These are phyloP conservation scores for Suillus paluster DNA, from an alignment of 768 basidiomycete genomes.

Conservation along the genomic window DNA sequence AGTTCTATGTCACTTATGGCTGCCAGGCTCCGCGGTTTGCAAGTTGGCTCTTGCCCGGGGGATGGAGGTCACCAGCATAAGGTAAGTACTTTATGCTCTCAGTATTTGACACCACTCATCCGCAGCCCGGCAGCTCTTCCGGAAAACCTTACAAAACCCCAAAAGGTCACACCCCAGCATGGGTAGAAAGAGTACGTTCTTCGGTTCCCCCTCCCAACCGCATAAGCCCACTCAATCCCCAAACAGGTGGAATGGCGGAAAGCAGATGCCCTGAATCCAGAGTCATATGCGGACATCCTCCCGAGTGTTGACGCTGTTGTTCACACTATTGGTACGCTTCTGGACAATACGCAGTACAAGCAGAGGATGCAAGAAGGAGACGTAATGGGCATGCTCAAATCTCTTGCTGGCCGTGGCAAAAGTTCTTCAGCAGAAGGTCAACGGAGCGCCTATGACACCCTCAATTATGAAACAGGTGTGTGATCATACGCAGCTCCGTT, in stretches of 20 bases:
- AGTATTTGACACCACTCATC: not conserved
- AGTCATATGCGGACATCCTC: conserved; percentile 72
- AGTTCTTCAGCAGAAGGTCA: conserved; percentile 63
- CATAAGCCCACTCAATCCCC: conserved; percentile 9
- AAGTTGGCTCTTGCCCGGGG: conserved; percentile 84
- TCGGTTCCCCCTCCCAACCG: conserved; percentile 16
- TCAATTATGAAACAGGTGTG: conserved; percentile 93
- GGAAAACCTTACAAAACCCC: conserved; percentile 85
- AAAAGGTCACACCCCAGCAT: conserved; percentile 89
- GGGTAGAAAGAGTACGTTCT: conserved; percentile 71
- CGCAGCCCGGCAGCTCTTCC: conserved; percentile 62
- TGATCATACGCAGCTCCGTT: conserved; percentile 16
- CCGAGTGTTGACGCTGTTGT: conserved; percentile 77
- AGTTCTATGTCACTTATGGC: conserved; percentile 12
- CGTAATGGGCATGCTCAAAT: conserved; percentile 52
- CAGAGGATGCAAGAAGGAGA: conserved; percentile 63
- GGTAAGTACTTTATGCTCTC: conserved; percentile 47
- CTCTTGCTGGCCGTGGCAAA: conserved; percentile 46
- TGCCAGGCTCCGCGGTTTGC: conserved; percentile 89
- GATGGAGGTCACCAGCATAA: conserved; percentile 87
- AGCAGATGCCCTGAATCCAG: conserved; percentile 81
- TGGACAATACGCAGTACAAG: conserved; percentile 87
- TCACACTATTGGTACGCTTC: conserved; percentile 90
- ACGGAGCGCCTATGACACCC: conserved; percentile 65
- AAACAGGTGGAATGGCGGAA: conserved; percentile 86